Conservation (phyloP, 768 basidiomycete species). For the Mycena galericulata region DNA sequence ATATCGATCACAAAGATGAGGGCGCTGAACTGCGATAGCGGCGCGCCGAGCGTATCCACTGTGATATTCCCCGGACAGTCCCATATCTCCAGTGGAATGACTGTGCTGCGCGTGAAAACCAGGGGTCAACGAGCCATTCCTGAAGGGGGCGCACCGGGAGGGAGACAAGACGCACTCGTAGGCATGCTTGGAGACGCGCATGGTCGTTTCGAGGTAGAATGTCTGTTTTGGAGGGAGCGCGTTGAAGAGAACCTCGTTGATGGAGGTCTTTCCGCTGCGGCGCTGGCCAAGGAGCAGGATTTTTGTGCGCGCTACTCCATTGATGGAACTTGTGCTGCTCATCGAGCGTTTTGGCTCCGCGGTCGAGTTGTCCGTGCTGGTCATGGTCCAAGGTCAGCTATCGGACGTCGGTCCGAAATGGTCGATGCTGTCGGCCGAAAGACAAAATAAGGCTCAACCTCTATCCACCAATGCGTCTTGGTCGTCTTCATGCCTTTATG, state of each 20-base stretch:
- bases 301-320: slow-evolving; percentile 63
- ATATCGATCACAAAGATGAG: slow-evolving; percentile 97
- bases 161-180: slow-evolving; percentile 76
- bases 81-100: slow-evolving; percentile 95
- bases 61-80: slow-evolving; percentile 92
- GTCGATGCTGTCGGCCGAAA: slow-evolving; percentile 1
- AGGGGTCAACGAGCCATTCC: slow-evolving; percentile 19
- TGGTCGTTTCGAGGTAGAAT: slow-evolving; percentile 91
- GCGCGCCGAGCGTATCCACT: slow-evolving; percentile 79
- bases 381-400: slow-evolving; percentile 1
- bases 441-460: too few relatives aligned
- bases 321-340: slow-evolving; percentile 13
- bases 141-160: slow-evolving; percentile 9
- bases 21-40: slow-evolving; percentile 83
- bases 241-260: slow-evolving; percentile 93
- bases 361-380: slow-evolving; percentile 17
- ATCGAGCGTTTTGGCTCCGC: slow-evolving; percentile 11
- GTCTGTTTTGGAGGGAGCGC: slow-evolving; percentile 84
- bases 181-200: slow-evolving; percentile 75
- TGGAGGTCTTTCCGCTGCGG: slow-evolving; percentile 93
- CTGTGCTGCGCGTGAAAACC: slow-evolving; percentile 66
- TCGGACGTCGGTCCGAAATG: neutral
- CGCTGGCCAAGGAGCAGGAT: slow-evolving; percentile 80
- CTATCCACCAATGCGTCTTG: too few relatives aligned
- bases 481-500: too few relatives aligned